These are phyloP conservation scores for Serendipita sp. DNA, from an alignment of 768 basidiomycete genomes.

Conservation along the genomic window DNA sequence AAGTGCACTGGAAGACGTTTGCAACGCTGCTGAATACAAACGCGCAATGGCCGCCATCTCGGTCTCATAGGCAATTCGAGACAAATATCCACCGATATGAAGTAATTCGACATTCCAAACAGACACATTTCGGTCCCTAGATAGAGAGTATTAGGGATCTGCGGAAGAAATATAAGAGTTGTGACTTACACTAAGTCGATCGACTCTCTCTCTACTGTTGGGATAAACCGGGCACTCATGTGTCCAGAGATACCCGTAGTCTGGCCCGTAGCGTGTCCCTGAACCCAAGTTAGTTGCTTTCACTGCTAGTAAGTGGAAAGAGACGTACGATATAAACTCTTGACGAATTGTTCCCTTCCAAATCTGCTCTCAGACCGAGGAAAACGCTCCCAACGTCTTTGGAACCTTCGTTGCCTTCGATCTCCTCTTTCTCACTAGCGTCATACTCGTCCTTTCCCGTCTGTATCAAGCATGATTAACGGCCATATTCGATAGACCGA, in stretches of 20 bases:
- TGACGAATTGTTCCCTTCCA: slow-evolving; percentile 62
- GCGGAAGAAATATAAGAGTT: slow-evolving; percentile 48
- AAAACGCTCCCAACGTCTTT: slow-evolving; percentile 62
- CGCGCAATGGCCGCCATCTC: slow-evolving; percentile 48
- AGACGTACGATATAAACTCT: slow-evolving; percentile 67
- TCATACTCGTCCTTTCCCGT: slow-evolving; percentile 74
- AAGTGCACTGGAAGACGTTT: slow-evolving; percentile 18
- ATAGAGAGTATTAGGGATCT: too few species aligned
- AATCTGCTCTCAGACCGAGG: slow-evolving; percentile 70
- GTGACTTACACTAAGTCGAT: slow-evolving; percentile 85
- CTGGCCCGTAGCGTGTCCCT: slow-evolving; percentile 85
- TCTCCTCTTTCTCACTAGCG: slow-evolving; percentile 51
- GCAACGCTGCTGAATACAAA: slow-evolving; percentile 40
- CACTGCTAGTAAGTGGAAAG: not conserved
- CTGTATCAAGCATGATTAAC: slow-evolving; percentile 22
- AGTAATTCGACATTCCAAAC: slow-evolving; percentile 88
- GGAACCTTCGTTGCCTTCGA: slow-evolving; percentile 24
- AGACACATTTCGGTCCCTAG: slow-evolving; percentile 72
- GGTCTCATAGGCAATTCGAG: slow-evolving; percentile 69
- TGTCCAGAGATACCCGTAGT: slow-evolving; percentile 69
- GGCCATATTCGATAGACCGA: not conserved
- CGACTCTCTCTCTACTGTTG: slow-evolving; percentile 89
- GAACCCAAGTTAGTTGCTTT: slow-evolving; percentile 3
- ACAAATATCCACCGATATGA: slow-evolving; percentile 65
- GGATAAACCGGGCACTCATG: slow-evolving; percentile 73